Percentiles rank a stretch among this genome's conserved stretches.
phyloP scores from a whole-genome alignment of 495 filamentous ascomycete species.

The Tuber aestivum region DNA sequence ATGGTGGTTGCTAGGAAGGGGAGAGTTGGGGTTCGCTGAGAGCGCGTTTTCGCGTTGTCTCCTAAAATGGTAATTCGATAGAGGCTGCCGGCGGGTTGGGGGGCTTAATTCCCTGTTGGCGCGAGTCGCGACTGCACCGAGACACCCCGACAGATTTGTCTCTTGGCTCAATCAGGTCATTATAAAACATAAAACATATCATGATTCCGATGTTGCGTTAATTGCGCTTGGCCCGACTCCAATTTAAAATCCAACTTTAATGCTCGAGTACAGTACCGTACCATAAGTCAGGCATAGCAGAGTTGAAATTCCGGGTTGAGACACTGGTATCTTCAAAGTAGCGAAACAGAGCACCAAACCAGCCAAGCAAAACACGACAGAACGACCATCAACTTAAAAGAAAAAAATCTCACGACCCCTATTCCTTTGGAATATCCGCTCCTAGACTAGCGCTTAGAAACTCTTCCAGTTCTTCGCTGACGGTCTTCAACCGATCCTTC shows the following conservation, averaged over 20 bases:
- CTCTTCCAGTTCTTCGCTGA: conserved; percentile 92
- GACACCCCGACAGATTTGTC: neutral
- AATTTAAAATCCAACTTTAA: neutral
- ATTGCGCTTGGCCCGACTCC: neutral
- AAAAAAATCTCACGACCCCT: neutral
- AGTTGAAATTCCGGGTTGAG: neutral
- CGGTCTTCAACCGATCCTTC: conserved; percentile 93
- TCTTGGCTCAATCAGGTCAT: neutral
- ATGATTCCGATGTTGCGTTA: neutral
- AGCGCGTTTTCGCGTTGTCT: neutral
- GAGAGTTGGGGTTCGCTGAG: neutral
- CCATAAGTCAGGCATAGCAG: neutral
- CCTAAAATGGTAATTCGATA: neutral
- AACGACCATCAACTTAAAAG: neutral
- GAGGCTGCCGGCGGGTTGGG: neutral
- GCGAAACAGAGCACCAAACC: neutral
- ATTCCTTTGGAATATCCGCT: conserved; percentile 50
- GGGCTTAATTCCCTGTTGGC: neutral
- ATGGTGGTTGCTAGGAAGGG: neutral
- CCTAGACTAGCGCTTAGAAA: conserved; percentile 84
- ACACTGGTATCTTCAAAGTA: too few species aligned
- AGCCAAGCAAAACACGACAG: neutral
- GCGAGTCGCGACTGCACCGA: neutral
- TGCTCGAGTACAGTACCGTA: too few species aligned
- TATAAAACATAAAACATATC: neutral